Conservation (phyloP, 805 yeast genomes). For the Saturnispora mendoncae region DNA sequence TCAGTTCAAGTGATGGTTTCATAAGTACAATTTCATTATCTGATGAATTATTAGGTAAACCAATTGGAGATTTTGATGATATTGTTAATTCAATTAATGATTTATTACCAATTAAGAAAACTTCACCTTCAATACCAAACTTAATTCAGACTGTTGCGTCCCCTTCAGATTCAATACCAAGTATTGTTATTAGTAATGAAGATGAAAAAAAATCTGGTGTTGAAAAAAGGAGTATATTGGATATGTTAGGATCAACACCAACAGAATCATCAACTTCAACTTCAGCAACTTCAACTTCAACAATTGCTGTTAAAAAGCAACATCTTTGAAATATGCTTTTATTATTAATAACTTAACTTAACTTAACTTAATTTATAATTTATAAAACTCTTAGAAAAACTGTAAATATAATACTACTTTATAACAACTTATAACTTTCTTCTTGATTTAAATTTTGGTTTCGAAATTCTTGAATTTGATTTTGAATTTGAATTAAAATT, state of each 20-base stretch:
- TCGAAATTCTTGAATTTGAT: conserved; percentile 25
- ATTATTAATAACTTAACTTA: too few species aligned
- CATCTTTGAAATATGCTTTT: too few species aligned
- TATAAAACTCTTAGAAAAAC: neutral
- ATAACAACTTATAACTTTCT: conserved; percentile 39
- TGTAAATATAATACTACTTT: neutral
- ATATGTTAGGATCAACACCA: neutral
- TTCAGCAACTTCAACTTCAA: neutral
- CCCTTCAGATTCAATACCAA: too few species aligned
- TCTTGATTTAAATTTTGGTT: conserved; percentile 47
- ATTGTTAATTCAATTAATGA: neutral
- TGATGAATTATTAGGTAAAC: conserved; percentile 46
- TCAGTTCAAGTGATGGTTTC: conserved; percentile 89
- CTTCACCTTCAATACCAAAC: neutral
- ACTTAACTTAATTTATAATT: too few species aligned
- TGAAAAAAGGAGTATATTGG: neutral
- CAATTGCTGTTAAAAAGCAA: too few species aligned
- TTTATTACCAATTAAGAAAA: neutral
- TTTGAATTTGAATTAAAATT: conserved; percentile 33
- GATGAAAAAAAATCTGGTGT: too few species aligned
- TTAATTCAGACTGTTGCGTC: too few species aligned
- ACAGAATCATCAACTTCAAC: conserved; percentile 26
- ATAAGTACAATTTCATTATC: conserved; percentile 61
- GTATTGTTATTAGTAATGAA: too few species aligned
- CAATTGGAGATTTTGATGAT: conserved; percentile 24